Conservation (phyloP, 2,329 filamentous ascomycete species). For the Coniochaeta sp. region DNA sequence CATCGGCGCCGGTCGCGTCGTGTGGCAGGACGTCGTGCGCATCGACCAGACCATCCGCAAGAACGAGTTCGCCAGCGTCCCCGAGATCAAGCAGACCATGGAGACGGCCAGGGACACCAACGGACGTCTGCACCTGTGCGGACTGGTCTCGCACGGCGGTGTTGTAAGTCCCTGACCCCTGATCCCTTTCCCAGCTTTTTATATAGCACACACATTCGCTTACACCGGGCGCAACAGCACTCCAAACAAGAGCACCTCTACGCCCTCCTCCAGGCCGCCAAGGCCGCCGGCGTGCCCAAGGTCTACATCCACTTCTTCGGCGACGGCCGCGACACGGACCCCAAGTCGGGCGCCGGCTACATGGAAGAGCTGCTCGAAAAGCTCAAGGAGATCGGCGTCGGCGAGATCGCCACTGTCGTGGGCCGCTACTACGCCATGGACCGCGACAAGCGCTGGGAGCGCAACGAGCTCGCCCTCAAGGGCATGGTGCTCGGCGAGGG, state of each 20-base stretch:
- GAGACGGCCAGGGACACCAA: constrained; percentile 77
- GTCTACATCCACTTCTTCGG: constrained; percentile 99
- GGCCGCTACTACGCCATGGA: constrained; percentile 99
- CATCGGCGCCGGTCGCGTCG: constrained; percentile 93
- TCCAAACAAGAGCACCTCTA: constrained; percentile 92
- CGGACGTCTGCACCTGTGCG: constrained; percentile 85
- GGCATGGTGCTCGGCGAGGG: constrained; percentile 82
- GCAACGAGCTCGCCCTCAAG: constrained; percentile 83
- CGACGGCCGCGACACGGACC: constrained; percentile 95
- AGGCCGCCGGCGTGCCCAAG: constrained; percentile 77
- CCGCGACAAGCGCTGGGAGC: constrained; percentile 98
- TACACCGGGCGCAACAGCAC: constrained; percentile 52
- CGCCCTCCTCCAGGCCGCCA: constrained; percentile 80
- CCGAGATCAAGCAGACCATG: constrained; percentile 72
- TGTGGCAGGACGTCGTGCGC: constrained; percentile 97
- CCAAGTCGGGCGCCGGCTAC: constrained; percentile 84
- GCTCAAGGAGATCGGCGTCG: constrained; percentile 75
- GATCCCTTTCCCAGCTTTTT: no score
- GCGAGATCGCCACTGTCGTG: constrained; percentile 86
- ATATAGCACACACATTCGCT: constrained; percentile 7
- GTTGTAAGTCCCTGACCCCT: constrained; percentile 57
- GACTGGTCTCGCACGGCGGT: constrained; percentile 90
- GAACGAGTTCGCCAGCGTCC: constrained; percentile 66
- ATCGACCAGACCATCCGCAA: constrained; percentile 93
- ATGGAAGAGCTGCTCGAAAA: constrained; percentile 79